Evolutionary conservation across 805 yeast genomes (phyloP), one percentile per base, ranked within the genome.

Genomic region (Hanseniaspora clermontiae): DNA sequence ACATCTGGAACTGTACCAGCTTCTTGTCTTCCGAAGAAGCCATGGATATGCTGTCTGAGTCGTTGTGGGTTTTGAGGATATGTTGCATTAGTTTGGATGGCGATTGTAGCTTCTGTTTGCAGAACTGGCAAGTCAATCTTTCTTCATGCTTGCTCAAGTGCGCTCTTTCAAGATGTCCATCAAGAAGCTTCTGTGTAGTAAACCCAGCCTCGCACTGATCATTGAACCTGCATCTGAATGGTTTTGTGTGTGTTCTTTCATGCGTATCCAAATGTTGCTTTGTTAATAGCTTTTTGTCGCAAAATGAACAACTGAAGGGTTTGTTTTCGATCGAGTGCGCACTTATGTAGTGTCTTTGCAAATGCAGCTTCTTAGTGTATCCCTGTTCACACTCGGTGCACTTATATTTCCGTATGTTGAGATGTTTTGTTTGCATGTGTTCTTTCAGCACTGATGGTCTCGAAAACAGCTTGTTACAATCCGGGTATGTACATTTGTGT

Each of bases 371-470:
- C 53, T 96, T 75, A 17, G 80, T 72, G 64, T 88, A 93, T 0
- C 83, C 67, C 59, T 78, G 79, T 0, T 69, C 73, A 68, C 98
- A 93, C 4, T 68, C 72, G 1, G 68, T 66, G 65, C 98, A 93
- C 47, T 63, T 63, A 65, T 81, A 91, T 0, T 95, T 95, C 54
- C 93, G 72, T 43, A 83, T 81, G 59, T 87, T 85, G 2, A 85
- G 77, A 64, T 93, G 98, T 0, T 62, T 63, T 9, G 85, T 68
- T 42, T 91, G 73, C 59, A 77, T 74, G 64, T 93, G 98, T 63
- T 87, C 96, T 38, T 83, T 86, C 51, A 93, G 72, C 11, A 88
- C 73, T 1, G 95, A 82, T 0, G 97, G 97, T 50, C 91, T 75
- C 6, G 84, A 72, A 63, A 88, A 91, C 1, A 85, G 77, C 66